Evolutionary conservation across 176 grass and related monocot species (phyloP), one percentile per base, ranked within the genome.

Genomic region (Aegilops speltoides): DNA sequence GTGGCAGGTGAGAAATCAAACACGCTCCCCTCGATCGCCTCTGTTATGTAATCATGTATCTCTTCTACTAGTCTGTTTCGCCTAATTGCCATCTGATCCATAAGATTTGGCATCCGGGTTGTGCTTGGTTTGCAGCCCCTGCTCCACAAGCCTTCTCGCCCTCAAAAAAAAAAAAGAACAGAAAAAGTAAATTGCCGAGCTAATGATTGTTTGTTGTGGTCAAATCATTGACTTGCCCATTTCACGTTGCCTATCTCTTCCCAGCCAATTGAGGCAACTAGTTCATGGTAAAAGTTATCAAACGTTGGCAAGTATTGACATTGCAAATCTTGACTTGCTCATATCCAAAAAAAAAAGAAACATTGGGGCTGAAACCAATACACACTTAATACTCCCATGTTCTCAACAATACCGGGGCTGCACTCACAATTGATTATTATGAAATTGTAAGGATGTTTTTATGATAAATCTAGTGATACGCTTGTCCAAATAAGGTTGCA

Each of bases 1-100:
- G 93, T 98, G 38, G 96, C 96, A 68, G 91, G 96, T 60, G 16
- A 25, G 72, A 15, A 3, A 32, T 7, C 10, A 7, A 1, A 32
- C 15, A 2, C 6, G 8, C 5, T 2, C 20, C 34, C 12, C n/a
- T 12, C 71, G 14, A 14, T 45, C 2, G 4, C 15, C 13, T 25
- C 5, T 48, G 20, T 9, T 13, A 40, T 71, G 5, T 24, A 72
- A 75, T 75, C 10, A 0, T 17, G 6, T 74, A 10, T 50, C 14
- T 25, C 8, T 50, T 25, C 16, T 8, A 20, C 2, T 57, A 20
- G 6, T 8, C 5, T 57, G 52, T 0, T 17, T 57, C 11, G 19
- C 52, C 17, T 57, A 7, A 19, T 57, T 72, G 36, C 4, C 45
- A 76, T 75, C 41, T 16, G 43, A 8, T 24, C 15, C 73, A 76